These are phyloP conservation scores for Pyrrhoderma lamaoense DNA, from an alignment of 1,284 basidiomycete genomes.

Conservation along the genomic window DNA sequence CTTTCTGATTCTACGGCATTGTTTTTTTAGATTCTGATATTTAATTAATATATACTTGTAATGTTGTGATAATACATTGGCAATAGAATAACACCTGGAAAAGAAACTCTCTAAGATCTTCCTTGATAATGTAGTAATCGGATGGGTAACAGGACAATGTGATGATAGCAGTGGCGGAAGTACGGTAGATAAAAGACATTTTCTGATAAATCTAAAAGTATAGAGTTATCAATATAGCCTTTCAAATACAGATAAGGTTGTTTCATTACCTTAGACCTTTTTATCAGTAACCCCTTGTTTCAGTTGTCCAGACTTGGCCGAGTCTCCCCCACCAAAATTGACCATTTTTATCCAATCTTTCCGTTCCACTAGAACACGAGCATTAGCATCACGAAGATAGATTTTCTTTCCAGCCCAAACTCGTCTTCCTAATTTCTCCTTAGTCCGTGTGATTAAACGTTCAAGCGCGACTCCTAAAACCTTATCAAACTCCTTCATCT, in stretches of 20 bases:
- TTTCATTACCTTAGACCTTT: no score
- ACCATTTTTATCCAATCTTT: constrained; percentile 34
- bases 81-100: no score
- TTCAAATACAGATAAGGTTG: no score
- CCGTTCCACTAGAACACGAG: constrained; percentile 28
- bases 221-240: no score
- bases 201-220: no score
- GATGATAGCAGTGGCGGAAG: no score
- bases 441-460: constrained; percentile 50
- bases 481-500: constrained; percentile 38
- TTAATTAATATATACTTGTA: no score
- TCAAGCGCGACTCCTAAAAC: constrained; percentile 37
- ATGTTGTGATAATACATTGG: no score
- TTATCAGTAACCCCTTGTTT: no score
- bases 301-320: neutral
- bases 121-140: neutral
- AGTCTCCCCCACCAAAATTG: constrained; percentile 23
- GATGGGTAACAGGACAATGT: no score
- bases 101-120: neutral
- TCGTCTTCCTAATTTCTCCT: constrained; percentile 63
- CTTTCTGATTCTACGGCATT: neutral
- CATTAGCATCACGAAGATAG: constrained; percentile 34
- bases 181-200: no score
- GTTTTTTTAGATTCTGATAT: no score
- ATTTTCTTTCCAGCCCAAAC: constrained; percentile 56